Evolutionary conservation across 345 rosid genomes (phyloP).

Genomic region (Hibiscus mutabilis): DNA sequence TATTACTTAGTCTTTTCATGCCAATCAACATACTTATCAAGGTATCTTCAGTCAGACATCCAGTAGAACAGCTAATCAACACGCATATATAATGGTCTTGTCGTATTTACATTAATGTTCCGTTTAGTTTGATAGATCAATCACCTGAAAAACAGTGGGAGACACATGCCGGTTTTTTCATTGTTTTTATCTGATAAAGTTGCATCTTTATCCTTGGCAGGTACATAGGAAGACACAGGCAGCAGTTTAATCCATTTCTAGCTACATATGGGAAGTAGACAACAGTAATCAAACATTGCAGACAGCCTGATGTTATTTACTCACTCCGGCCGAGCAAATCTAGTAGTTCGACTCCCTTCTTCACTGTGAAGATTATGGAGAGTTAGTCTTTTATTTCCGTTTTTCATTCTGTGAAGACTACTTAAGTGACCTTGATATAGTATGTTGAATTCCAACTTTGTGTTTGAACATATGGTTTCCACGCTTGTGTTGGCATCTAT

Average conservation of each 20-base stretch:
- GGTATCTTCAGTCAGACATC: background rate
- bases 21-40: slow-evolving; percentile 9
- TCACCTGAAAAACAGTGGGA: background rate
- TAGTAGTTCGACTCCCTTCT: slow-evolving; percentile 2
- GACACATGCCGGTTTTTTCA: no score
- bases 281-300: slow-evolving; percentile 13
- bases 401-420: slow-evolving; percentile 1
- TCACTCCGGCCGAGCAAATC: slow-evolving; percentile 18
- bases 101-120: background rate
- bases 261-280: background rate
- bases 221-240: slow-evolving; percentile 23
- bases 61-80: background rate
- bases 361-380: slow-evolving; percentile 6
- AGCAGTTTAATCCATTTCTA: slow-evolving; percentile 20
- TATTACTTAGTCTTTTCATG: slow-evolving; percentile 37
- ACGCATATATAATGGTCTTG: background rate
- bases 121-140: background rate
- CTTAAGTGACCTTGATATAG: no score
- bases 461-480: background rate
- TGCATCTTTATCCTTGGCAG: slow-evolving; percentile 20
- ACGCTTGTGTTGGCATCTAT: background rate
- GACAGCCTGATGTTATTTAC: slow-evolving; percentile 17
- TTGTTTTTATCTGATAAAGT: background rate
- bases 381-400: background rate
- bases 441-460: background rate